Evolutionary conservation across 495 filamentous ascomycete genomes (phyloP), one percentile per base, ranked within the genome.

Genomic region (Pseudotulostoma volvatum): DNA sequence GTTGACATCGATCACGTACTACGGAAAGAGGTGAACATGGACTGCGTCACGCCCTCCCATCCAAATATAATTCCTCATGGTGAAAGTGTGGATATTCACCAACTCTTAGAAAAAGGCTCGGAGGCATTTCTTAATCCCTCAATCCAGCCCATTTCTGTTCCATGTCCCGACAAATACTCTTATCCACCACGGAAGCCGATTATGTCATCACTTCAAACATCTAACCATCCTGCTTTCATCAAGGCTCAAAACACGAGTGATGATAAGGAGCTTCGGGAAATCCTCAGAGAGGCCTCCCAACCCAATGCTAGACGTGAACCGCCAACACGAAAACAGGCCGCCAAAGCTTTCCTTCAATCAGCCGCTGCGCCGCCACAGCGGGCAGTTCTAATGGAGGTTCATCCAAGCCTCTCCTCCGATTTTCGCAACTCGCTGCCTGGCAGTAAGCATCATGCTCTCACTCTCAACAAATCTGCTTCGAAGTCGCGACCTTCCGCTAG

Each of bases 21-120:
- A 11, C 78, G 90, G 25, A 97, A 97, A 54, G 90, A 97, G 51
- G 92, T 97, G 14, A 77, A 96, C 52, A 92, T 97, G 84, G 81
- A 93, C 50, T 97, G 90, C 53, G 56, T 94, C 34, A 97, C 90
- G 1, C 90, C 92, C 7, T 86, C 79, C 30, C 81, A 96, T 50
- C 75, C 72, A 0, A 57, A 68, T 17, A 71, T 74, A 28, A 95
- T 97, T 36, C 74, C 82, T 0, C 81, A 76, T 5, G 90, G 90
- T 20, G 86, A 96, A 60, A 81, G 70, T 39, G 48, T 96, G 15
- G 83, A 86, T 51, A 94, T 97, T 34, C 44, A 53, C 11, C 57
- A 76, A 25, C 70, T 97, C 2, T 66, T 96, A 7, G 67, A 69
- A 2, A 85, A 79, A 52, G 79, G 77, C 15, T 47, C 64, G 1